phyloP scores from a whole-genome alignment of 495 filamentous ascomycete genomes.

The Talaromyces wortmannii region DNA sequence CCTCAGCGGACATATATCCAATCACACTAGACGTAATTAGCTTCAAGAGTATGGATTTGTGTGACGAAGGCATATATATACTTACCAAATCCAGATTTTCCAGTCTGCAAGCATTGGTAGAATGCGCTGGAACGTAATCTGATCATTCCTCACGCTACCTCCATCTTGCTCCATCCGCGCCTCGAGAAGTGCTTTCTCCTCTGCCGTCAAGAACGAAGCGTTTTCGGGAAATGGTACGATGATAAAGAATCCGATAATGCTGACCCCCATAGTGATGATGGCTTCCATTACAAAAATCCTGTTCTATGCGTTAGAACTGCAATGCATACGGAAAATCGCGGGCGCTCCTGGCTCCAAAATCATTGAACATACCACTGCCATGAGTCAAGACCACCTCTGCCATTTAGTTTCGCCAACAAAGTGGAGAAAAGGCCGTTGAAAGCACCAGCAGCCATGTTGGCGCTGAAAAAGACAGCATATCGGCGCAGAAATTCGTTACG shows the following conservation, averaged over 20 bases:
- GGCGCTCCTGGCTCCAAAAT: not conserved
- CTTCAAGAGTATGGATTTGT: not conserved
- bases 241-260: slow-evolving; percentile 35
- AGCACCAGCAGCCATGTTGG: slow-evolving; percentile 46
- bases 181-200: slow-evolving; percentile 36
- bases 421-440: slow-evolving; percentile 53
- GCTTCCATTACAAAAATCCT: slow-evolving; percentile 32
- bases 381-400: slow-evolving; percentile 26
- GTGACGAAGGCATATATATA: too few species aligned
- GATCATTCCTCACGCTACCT: slow-evolving; percentile 26
- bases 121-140: slow-evolving; percentile 25
- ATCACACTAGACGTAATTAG: slow-evolving; percentile 4
- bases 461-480: slow-evolving; percentile 49
- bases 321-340: not conserved
- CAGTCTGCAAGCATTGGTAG: slow-evolving; percentile 34
- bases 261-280: slow-evolving; percentile 34
- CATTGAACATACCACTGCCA: slow-evolving; percentile 21
- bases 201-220: slow-evolving; percentile 33
- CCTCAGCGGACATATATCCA: slow-evolving; percentile 12
- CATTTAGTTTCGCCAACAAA: slow-evolving; percentile 42
- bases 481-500: slow-evolving; percentile 51
- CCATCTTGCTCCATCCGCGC: slow-evolving; percentile 34
- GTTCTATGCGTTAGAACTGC: not conserved
- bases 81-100: slow-evolving; percentile 39
- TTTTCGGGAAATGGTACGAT: slow-evolving; percentile 47